phyloP scores from a whole-genome alignment of 2,329 filamentous ascomycete species.

The Venturia oleaginea region DNA sequence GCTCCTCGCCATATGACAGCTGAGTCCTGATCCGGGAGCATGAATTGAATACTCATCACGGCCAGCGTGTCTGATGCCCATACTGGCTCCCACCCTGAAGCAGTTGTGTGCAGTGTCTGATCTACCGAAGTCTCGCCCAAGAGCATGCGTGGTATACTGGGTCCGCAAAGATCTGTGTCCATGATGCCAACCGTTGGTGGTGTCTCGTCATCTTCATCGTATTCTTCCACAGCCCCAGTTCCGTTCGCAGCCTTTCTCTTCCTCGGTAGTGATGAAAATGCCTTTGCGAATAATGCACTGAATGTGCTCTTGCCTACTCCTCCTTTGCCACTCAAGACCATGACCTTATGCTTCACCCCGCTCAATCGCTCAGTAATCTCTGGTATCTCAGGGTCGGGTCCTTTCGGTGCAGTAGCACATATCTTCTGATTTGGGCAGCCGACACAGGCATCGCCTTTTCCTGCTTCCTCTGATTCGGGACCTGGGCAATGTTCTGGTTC shows the following conservation, averaged over 20 bases:
- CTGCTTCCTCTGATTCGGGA: slow-evolving; percentile 64
- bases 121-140: slow-evolving; percentile 60
- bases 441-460: slow-evolving; percentile 70
- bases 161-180: slow-evolving; percentile 97
- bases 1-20: slow-evolving; percentile 95
- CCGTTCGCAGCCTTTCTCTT: neutral
- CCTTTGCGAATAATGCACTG: slow-evolving; percentile 77
- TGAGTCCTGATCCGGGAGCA: slow-evolving; percentile 88
- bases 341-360: slow-evolving; percentile 80
- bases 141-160: slow-evolving; percentile 96
- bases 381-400: slow-evolving; percentile 88
- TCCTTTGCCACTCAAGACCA: slow-evolving; percentile 89
- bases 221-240: neutral
- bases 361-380: slow-evolving; percentile 76
- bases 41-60: slow-evolving; percentile 97
- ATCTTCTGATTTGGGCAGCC: slow-evolving; percentile 95
- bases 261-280: slow-evolving; percentile 51
- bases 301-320: slow-evolving; percentile 97
- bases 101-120: slow-evolving; percentile 68
- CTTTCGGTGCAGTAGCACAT: slow-evolving; percentile 88
- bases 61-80: slow-evolving; percentile 87
- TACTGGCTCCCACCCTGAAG: slow-evolving; percentile 84
- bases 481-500: slow-evolving; percentile 89
- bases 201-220: slow-evolving; percentile 6
- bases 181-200: slow-evolving; percentile 78